phyloP scores from a whole-genome alignment of 495 filamentous ascomycete species.

The Aspergillus indologenus region DNA sequence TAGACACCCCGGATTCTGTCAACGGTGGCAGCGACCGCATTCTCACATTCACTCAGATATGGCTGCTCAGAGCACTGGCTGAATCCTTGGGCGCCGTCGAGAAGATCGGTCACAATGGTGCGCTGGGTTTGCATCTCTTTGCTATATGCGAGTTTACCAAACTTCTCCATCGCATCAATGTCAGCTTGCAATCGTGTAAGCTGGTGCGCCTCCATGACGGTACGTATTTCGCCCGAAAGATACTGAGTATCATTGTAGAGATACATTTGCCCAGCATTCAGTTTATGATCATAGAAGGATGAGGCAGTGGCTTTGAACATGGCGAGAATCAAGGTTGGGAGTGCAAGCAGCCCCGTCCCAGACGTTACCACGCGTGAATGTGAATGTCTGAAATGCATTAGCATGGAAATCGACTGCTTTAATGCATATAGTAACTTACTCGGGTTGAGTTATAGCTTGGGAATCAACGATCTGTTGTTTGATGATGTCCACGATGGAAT shows the following conservation, averaged over 20 bases:
- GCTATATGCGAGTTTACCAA: slow-evolving; percentile 79
- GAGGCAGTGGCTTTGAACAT: slow-evolving; percentile 88
- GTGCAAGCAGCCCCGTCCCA: slow-evolving; percentile 67
- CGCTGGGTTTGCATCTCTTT: slow-evolving; percentile 85
- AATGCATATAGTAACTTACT: slow-evolving; percentile 39
- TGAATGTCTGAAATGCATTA: slow-evolving; percentile 35
- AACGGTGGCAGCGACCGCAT: slow-evolving; percentile 65
- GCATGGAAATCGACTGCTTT: slow-evolving; percentile 9
- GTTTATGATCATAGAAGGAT: slow-evolving; percentile 65
- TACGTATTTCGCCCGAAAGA: slow-evolving; percentile 68
- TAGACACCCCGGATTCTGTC: slow-evolving; percentile 67
- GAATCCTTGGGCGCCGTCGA: slow-evolving; percentile 73
- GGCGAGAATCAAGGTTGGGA: slow-evolving; percentile 81
- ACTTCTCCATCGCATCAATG: slow-evolving; percentile 66
- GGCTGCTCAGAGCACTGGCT: slow-evolving; percentile 58
- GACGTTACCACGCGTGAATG: slow-evolving; percentile 63
- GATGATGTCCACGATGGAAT: slow-evolving; percentile 69
- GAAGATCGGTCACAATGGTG: slow-evolving; percentile 76
- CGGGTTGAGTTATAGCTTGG: slow-evolving; percentile 53
- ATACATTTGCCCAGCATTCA: slow-evolving; percentile 76
- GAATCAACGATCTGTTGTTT: slow-evolving; percentile 67
- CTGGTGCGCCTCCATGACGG: slow-evolving; percentile 48
- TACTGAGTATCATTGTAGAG: slow-evolving; percentile 90
- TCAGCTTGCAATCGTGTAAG: slow-evolving; percentile 64
- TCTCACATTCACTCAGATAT: slow-evolving; percentile 63